Conservation (phyloP, 257 asterid species). For the Jacaranda mimosifolia region DNA sequence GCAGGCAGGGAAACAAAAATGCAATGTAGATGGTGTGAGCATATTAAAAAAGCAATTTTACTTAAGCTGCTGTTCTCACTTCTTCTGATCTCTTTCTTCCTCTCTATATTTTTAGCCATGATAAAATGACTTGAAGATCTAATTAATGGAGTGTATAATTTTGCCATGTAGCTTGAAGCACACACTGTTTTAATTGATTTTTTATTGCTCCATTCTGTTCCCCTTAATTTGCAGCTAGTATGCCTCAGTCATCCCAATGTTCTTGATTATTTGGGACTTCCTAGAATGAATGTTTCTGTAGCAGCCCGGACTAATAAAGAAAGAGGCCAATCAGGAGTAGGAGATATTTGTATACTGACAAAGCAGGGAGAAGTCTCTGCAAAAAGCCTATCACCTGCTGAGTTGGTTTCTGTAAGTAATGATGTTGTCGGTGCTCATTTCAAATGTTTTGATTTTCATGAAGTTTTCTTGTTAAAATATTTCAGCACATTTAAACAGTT, state of each 20-base stretch:
- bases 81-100: background rate
- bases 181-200: slow-evolving; percentile 26
- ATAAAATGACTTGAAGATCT: slow-evolving; percentile 10
- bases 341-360: slow-evolving; percentile 47
- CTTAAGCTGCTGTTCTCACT: background rate
- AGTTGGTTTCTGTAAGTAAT: slow-evolving; percentile 73
- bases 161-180: slow-evolving; percentile 18
- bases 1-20: background rate
- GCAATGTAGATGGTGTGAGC: background rate
- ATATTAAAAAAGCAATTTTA: background rate
- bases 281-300: slow-evolving; percentile 50
- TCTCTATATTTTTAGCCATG: background rate
- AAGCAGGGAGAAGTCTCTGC: slow-evolving; percentile 59
- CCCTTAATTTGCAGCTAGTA: slow-evolving; percentile 64
- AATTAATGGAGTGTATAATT: background rate
- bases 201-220: slow-evolving; percentile 28
- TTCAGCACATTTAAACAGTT: slow-evolving; percentile 56
- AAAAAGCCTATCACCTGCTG: slow-evolving; percentile 66
- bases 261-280: slow-evolving; percentile 76
- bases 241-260: slow-evolving; percentile 67
- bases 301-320: slow-evolving; percentile 46
- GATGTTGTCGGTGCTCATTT: slow-evolving; percentile 20
- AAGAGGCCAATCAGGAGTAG: slow-evolving; percentile 39
- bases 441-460: background rate
- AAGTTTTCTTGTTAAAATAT: slow-evolving; percentile 31